Conservation (phyloP, 2,329 filamentous ascomycete genomes). For the Stachybotrys echinatus region DNA sequence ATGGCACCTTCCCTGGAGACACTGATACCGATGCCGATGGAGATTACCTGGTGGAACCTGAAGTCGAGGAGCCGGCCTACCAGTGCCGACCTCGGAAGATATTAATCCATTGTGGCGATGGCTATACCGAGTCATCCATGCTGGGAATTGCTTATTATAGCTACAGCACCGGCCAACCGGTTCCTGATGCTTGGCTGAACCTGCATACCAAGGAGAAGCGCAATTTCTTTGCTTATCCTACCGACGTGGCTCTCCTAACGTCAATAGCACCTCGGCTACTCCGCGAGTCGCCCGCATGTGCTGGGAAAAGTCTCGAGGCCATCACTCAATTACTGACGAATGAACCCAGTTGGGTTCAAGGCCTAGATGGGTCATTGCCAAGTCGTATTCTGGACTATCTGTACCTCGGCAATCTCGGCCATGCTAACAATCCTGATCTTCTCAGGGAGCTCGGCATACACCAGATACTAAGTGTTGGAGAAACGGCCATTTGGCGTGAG, state of each 20-base stretch:
- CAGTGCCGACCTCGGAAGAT: constrained; percentile 55
- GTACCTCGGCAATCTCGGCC: constrained; percentile 89
- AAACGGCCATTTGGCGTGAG: constrained; percentile 76
- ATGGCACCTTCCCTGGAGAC: constrained; percentile 45
- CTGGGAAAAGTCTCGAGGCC: constrained; percentile 44
- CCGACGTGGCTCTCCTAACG: constrained; percentile 78
- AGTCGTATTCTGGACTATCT: constrained; percentile 88
- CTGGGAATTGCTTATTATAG: constrained; percentile 88
- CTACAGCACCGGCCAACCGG: constrained; percentile 76
- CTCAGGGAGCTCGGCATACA: constrained; percentile 74
- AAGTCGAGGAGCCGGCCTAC: constrained; percentile 9
- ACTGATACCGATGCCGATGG: constrained; percentile 32
- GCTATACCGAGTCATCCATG: constrained; percentile 91
- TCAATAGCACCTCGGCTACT: constrained; percentile 72
- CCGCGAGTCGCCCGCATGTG: constrained; percentile 56
- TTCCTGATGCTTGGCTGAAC: constrained; percentile 81
- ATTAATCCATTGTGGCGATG: constrained; percentile 89
- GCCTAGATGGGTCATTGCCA: constrained; percentile 84
- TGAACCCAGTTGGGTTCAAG: constrained; percentile 74
- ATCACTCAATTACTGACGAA: constrained; percentile 46
- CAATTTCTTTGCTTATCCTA: constrained; percentile 95
- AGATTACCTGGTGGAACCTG: constrained; percentile 16
- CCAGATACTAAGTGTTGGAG: constrained; percentile 87
- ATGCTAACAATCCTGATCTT: constrained; percentile 90
- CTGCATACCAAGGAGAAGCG: constrained; percentile 75